A percentile compares a stretch with the other conserved stretches of the same genome.
phyloP scores from a whole-genome alignment of 345 rosid species.

The Citrus unshiu region DNA sequence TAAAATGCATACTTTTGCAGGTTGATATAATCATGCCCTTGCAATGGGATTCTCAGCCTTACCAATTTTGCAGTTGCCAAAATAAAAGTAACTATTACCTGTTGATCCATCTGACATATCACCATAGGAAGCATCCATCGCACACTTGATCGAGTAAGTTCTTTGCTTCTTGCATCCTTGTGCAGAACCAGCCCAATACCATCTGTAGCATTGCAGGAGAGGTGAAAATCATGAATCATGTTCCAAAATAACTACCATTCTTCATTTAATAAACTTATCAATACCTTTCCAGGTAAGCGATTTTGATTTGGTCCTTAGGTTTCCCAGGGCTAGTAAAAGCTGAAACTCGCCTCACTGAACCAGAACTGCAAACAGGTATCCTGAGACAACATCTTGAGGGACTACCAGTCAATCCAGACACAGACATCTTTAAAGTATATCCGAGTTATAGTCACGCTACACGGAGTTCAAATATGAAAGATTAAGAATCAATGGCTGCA shows the following conservation, averaged over 20 bases:
- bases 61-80: background rate
- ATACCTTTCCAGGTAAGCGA: constrained; percentile 43
- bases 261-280: background rate
- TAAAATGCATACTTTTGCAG: background rate
- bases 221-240: constrained; percentile 4
- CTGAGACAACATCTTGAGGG: constrained; percentile 49
- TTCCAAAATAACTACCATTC: background rate
- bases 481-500: constrained; percentile 4
- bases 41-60: background rate
- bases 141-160: constrained; percentile 37
- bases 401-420: constrained; percentile 55
- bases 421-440: constrained; percentile 40
- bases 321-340: constrained; percentile 26
- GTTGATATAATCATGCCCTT: background rate
- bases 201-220: constrained; percentile 20
- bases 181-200: constrained; percentile 23
- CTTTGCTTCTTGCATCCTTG: constrained; percentile 26
- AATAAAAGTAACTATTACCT: constrained; percentile 30
- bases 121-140: constrained; percentile 80
- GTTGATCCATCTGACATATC: constrained; percentile 50
- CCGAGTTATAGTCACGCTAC: background rate
- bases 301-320: constrained; percentile 19
- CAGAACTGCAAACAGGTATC: constrained; percentile 28
- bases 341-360: constrained; percentile 28
- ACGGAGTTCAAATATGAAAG: background rate